Base-by-base conservation (phyloP, 1,139 yeast genomes). In the Blastobotrys aristatus region DNA sequence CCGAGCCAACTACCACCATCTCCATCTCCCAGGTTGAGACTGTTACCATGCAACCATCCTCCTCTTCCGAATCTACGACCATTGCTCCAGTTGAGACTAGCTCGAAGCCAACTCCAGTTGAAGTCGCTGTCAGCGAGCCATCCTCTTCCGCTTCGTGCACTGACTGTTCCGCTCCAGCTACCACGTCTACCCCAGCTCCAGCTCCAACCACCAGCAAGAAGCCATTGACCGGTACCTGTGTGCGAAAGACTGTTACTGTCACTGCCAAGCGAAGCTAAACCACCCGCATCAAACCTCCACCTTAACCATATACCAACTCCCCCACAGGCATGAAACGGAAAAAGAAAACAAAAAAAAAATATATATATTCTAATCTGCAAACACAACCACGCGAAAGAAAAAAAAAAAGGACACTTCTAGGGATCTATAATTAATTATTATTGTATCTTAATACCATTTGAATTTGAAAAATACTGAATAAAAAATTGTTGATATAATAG, bases 51-150 rank as follows among this genome's bases (percentile, higher is more conserved):
- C 29, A 38, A 17, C 42, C 34, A 17, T 30, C 46, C 10, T 13
- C 26, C 13, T 14, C 39, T 8, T 8, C 39, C 20, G 7, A 17
- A 10, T 14, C 34, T 16, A 20, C 20, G n/a, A 26, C 30, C n/a
- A n/a, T n/a, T n/a, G n/a, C n/a, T n/a, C n/a, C n/a, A n/a, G n/a
- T n/a, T n/a, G 45, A 24, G 22, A 13, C 45, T 35, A 13, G 29
- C 10, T 18, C 46, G 3, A 21, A 37, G 27, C 26, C 42, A 14
- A 42, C 32, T 24, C 40, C 46, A 35, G 18, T n/a, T n/a, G n/a
- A n/a, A n/a, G n/a, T n/a, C n/a, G n/a, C n/a, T n/a, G n/a, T n/a
- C n/a, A n/a, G n/a, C n/a, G n/a, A n/a, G n/a, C n/a, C n/a, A n/a
- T n/a, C n/a, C n/a, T n/a, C n/a, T n/a, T n/a, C n/a, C n/a, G n/a